These are phyloP conservation scores for Acer negundo DNA, from an alignment of 345 rosid species.

Conservation along the genomic window DNA sequence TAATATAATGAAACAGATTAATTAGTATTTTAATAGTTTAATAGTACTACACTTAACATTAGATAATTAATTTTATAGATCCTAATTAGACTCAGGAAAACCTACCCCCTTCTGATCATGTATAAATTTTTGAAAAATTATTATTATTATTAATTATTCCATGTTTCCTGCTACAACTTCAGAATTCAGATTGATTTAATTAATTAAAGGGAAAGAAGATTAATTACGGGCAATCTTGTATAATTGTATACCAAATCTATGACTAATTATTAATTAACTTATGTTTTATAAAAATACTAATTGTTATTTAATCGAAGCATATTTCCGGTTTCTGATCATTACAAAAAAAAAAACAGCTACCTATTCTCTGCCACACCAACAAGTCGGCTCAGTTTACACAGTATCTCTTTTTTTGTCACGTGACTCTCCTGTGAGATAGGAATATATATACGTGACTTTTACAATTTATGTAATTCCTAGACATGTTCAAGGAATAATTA, in stretches of 20 bases:
- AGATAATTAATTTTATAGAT: neutral
- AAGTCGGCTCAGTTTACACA: neutral
- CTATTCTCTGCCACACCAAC: neutral
- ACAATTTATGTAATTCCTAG: no score
- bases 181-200: neutral
- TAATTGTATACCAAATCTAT: no score
- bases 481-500: neutral
- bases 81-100: neutral
- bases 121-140: no score
- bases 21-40: neutral
- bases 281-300: neutral
- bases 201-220: neutral
- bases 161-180: conserved; percentile 8
- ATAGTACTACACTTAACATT: neutral
- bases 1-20: neutral
- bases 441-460: neutral
- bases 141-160: neutral
- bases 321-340: neutral
- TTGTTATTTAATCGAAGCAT: neutral
- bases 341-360: neutral
- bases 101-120: no score
- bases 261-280: neutral
- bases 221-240: no score
- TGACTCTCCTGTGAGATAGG: neutral
- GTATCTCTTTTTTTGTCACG: neutral